Base-by-base conservation (phyloP, 2,329 filamentous ascomycete species). In the Exserohilum turcica region DNA sequence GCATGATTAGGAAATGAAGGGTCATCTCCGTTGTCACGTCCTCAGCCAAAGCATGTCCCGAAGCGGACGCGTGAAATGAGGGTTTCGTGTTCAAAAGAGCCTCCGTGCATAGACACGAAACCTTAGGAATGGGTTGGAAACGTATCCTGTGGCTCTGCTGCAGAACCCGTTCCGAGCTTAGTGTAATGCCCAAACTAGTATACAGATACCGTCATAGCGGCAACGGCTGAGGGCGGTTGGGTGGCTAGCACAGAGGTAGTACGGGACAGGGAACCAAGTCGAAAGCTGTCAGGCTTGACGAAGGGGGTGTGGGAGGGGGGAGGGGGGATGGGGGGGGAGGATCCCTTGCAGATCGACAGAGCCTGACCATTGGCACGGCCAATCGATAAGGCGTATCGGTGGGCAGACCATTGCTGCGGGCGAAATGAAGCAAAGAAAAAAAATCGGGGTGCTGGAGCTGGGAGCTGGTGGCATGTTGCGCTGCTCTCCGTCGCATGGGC, bases 1-100 rank as follows among this genome's bases (percentile, higher is more conserved):
- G 64, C 61, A 68, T 64, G 61, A 69, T 63, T 31, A 61, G 66
- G 72, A 74, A 74, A 74, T 74, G 72, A 74, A 74, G 72, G 71
- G 69, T 64, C 56, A 60, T 63, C 59, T 42, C 65, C 56, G 58
- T 66, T 56, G 63, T 68, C 65, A 68, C 44, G 64, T 66, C 65
- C 56, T 70, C 61, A 61, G 64, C 64, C 57, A 65, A 60, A 60
- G 53, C 57, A 61, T 64, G 54, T 48, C 69, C 70, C 60, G 61
- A 71, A 69, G 59, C 54, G 66, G 71, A 59, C 43, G 48, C 45
- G 59, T 55, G 57, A 72, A 68, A 74, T 72, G 68, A 72, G 61
- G 57, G 54, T 49, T 67, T 64, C 64, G 61, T 64, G 60, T 66
- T 65, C 57, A 64, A 64, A 64, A 64, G 63, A 68, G 65, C 66